Evolutionary conservation across 2,329 filamentous ascomycete genomes (phyloP), one percentile per base, ranked within the genome.

Genomic region (Beauveria varroae): DNA sequence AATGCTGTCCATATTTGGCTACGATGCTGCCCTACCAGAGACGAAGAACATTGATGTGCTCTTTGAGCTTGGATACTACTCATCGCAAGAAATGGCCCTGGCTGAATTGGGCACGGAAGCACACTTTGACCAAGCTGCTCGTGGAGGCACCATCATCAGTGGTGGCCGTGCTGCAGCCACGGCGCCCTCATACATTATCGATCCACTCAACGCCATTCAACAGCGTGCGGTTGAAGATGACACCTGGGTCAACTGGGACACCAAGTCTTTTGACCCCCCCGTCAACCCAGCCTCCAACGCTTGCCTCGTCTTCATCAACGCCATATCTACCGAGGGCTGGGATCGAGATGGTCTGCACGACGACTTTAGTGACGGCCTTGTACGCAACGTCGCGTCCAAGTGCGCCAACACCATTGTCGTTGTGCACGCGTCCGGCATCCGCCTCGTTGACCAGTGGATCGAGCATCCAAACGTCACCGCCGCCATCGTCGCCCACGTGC

Each of bases 271-370:
- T 18, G 61, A 73, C 7, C 71, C 71, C 0, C 68, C 68, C 3
- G 73, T 77, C 16, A 76, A 76, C n/a, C 68, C 66, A 2, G 73
- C 75, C 3, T 68, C 69, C 1, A 80, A 87, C 3, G 85, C 90
- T 53, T 56, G 96, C 88, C 69, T 97, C 46, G 91, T 95, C 1
- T 96, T 96, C 71, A 88, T 86, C 61, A 96, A 89, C 69, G 83
- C 81, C 40, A 90, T 93, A 70, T 84, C 88, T 1, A 89, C 90
- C 0, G 92, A 96, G 73, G 90, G 89, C 0, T 91, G 83, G 72
- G 81, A 91, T 64, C 80, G 86, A 46, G 76, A 83, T 0, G 82
- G 82, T 12, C 80, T 95, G 24, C 82, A 84, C 54, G 90, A 96
- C 68, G 88, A 86, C 64, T 83, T 83, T 44, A 86, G 83, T 62